phyloP scores from a whole-genome alignment of 306 rosid species.

The Hippophae tibetana region DNA sequence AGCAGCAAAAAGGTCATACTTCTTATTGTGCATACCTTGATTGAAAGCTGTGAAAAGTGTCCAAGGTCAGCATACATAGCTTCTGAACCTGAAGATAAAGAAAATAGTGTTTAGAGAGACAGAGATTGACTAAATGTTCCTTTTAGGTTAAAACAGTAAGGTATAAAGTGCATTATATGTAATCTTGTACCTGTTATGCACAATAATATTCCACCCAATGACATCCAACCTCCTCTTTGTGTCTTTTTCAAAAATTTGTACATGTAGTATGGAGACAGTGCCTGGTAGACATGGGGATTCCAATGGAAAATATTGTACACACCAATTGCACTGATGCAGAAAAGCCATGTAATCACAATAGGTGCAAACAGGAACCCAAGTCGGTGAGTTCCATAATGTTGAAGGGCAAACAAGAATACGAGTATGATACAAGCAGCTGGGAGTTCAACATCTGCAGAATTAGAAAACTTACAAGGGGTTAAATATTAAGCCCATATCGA shows the following conservation, averaged over 20 bases:
- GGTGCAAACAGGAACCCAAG: slow-evolving; percentile 86
- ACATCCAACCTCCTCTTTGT: slow-evolving; percentile 84
- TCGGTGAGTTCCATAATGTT: slow-evolving; percentile 90
- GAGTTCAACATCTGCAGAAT: slow-evolving; percentile 76
- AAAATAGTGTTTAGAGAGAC: slow-evolving; percentile 21
- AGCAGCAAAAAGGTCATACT: no score
- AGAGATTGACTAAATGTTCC: neutral
- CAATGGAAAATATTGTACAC: slow-evolving; percentile 69
- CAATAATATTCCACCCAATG: slow-evolving; percentile 77
- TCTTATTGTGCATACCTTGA: slow-evolving; percentile 19
- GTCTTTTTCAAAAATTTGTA: slow-evolving; percentile 78
- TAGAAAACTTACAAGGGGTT: slow-evolving; percentile 19
- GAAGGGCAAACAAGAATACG: slow-evolving; percentile 68
- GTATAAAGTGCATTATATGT: slow-evolving; percentile 12
- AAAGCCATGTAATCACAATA: slow-evolving; percentile 73
- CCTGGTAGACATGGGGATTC: slow-evolving; percentile 85
- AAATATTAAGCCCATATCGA: neutral
- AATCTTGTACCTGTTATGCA: slow-evolving; percentile 77
- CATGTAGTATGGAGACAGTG: slow-evolving; percentile 93
- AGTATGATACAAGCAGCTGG: slow-evolving; percentile 82
- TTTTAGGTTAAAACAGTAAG: neutral
- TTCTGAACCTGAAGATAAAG: slow-evolving; percentile 66
- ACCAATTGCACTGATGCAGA: slow-evolving; percentile 87
- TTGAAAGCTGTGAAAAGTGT: slow-evolving; percentile 66
- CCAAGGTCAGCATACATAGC: slow-evolving; percentile 98